A percentile compares a stretch with the other conserved stretches of the same genome.
Evolutionary conservation across 2,329 filamentous ascomycete species (phyloP).

Genomic region (Acephala macrosclerotiorum): DNA sequence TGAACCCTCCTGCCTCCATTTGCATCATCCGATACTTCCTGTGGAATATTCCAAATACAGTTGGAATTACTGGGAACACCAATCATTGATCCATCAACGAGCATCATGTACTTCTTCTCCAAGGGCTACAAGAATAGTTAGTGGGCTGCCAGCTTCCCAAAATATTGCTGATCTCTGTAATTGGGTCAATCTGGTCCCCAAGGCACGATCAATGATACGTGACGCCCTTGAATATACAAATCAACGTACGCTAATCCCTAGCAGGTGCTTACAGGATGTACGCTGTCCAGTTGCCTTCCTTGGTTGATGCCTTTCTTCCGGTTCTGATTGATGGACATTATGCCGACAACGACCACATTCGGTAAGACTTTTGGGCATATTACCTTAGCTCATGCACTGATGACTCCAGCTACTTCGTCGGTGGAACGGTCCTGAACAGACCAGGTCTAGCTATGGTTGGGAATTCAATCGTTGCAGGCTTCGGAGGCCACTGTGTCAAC

Average conservation of each 20-base stretch:
- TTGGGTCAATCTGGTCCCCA: not conserved
- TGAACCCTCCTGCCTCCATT: slow-evolving; percentile 58
- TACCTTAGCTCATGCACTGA: not conserved
- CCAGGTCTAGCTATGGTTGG: slow-evolving; percentile 22
- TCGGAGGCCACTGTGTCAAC: slow-evolving; percentile 32
- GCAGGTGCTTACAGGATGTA: slow-evolving; percentile 24
- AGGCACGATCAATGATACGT: slow-evolving; percentile 1
- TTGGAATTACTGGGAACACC: slow-evolving; percentile 33
- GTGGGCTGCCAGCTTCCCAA: not conserved
- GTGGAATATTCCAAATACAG: slow-evolving; percentile 24
- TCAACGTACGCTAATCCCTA: not conserved
- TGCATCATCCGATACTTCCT: slow-evolving; percentile 12
- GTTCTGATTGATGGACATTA: slow-evolving; percentile 23
- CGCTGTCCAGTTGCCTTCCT: slow-evolving; percentile 22
- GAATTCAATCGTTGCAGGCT: slow-evolving; percentile 20
- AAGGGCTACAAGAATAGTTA: slow-evolving; percentile 24
- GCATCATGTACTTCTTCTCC: slow-evolving; percentile 30
- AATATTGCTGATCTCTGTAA: no score
- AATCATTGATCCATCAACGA: slow-evolving; percentile 26
- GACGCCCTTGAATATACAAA: not conserved
- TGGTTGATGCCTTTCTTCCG: slow-evolving; percentile 18
- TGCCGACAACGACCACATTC: slow-evolving; percentile 25
- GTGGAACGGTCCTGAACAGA: slow-evolving; percentile 28
- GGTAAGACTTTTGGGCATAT: not conserved
- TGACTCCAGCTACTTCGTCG: slow-evolving; percentile 22